Conservation (phyloP, 768 basidiomycete species). For the Boletales sp. region DNA sequence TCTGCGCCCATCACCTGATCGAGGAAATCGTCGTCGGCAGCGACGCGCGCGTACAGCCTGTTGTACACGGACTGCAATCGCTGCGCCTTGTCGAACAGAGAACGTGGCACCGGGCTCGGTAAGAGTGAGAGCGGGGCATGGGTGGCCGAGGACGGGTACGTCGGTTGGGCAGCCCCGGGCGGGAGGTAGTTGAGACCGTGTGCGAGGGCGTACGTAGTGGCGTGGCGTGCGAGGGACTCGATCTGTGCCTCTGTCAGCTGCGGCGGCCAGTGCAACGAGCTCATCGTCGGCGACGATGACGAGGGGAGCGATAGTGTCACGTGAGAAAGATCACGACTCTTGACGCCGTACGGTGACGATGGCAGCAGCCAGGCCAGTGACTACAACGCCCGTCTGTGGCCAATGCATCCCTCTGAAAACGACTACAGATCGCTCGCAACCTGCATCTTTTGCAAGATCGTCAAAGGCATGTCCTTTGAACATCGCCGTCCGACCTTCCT, state of each 20-base stretch:
- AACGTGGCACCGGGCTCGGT: conserved; percentile 81
- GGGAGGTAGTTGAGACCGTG: conserved; percentile 85
- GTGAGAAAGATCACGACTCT: background rate
- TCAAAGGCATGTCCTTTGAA: conserved; percentile 57
- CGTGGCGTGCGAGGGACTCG: conserved; percentile 54
- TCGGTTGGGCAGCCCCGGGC: conserved; percentile 38
- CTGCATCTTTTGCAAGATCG: conserved; percentile 95
- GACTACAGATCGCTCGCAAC: conserved; percentile 46
- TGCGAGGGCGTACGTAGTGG: conserved; percentile 81
- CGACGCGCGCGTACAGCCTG: conserved; percentile 77
- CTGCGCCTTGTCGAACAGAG: conserved; percentile 62
- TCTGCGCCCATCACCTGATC: conserved; percentile 82
- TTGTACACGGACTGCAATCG: conserved; percentile 78
- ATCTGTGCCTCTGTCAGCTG: conserved; percentile 54
- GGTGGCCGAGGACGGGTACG: conserved; percentile 67
- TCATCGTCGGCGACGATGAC: conserved; percentile 11
- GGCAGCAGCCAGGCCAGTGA: conserved; percentile 23
- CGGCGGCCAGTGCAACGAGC: conserved; percentile 71
- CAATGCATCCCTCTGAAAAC: background rate
- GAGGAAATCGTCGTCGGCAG: conserved; percentile 74
- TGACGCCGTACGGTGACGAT: background rate
- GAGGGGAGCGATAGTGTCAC: background rate
- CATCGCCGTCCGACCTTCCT: background rate
- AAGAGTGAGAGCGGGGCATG: conserved; percentile 89
- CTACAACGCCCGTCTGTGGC: background rate